A percentile compares a stretch with the other conserved stretches of the same genome.
Conservation (phyloP, 23 red algal species). For the Gracilaria domingensis region DNA sequence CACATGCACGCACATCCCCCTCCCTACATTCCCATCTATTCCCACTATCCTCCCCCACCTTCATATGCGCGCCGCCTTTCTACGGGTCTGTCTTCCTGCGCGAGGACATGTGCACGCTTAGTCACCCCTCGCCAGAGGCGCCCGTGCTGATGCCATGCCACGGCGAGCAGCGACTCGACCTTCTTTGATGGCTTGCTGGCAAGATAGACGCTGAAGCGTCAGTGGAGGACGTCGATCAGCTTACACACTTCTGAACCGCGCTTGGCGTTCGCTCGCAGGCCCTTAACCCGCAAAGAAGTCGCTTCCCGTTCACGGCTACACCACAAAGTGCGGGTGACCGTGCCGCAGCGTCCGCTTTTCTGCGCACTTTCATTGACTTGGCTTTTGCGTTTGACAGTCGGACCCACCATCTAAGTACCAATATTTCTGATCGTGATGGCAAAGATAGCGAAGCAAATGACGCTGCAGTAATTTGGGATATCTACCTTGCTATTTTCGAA, state of each 20-base stretch:
- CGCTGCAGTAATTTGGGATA: background rate
- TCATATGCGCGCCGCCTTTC: slow-evolving; percentile 51
- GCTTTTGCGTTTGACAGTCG: slow-evolving; percentile 23
- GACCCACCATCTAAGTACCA: background rate
- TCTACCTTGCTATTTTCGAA: background rate
- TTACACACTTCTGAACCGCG: slow-evolving; percentile 20
- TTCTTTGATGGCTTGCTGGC: slow-evolving; percentile 30
- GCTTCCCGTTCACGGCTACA: slow-evolving; percentile 31
- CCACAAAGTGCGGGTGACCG: slow-evolving; percentile 33
- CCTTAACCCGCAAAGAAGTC: background rate
- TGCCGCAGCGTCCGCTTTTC: slow-evolving; percentile 15
- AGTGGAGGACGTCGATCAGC: background rate
- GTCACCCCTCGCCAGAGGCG: slow-evolving; percentile 9
- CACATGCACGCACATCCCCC: too few species aligned
- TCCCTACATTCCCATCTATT: background rate
- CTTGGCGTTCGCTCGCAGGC: slow-evolving; percentile 11
- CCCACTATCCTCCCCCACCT: background rate
- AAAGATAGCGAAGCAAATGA: background rate
- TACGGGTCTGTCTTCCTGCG: background rate
- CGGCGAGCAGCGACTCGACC: slow-evolving; percentile 20
- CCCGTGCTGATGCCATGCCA: background rate
- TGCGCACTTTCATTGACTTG: slow-evolving; percentile 53
- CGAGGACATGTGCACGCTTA: slow-evolving; percentile 23
- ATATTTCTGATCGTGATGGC: background rate
- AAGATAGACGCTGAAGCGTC: background rate